These are phyloP conservation scores for Lichtheimia hyalospora DNA, from an alignment of 371 early-diverging fungal species.

Conservation along the genomic window DNA sequence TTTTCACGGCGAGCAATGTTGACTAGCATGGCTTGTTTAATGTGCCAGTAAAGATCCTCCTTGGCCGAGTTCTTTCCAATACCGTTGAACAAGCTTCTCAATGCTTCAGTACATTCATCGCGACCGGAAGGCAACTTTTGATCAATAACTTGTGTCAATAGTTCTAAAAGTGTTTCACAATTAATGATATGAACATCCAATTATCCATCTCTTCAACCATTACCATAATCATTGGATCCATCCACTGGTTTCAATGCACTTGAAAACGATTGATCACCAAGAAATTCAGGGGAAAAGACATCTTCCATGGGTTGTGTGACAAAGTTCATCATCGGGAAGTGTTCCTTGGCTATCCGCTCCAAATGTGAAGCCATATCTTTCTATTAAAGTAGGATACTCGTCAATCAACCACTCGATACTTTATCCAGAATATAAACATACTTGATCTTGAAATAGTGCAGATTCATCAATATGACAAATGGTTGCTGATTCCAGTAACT, in stretches of 20 bases:
- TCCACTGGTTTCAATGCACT: slow-evolving; percentile 21
- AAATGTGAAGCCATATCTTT: slow-evolving; percentile 25
- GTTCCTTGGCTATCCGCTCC: slow-evolving; percentile 26
- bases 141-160: too few species aligned
- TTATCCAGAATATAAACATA: slow-evolving; percentile 3
- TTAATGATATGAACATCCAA: too few species aligned
- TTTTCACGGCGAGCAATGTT: slow-evolving; percentile 37
- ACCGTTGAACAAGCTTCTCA: slow-evolving; percentile 31
- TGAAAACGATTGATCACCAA: slow-evolving; percentile 8
- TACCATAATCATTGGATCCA: slow-evolving; percentile 16
- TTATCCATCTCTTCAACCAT: too few species aligned
- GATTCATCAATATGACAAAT: slow-evolving; percentile 80
- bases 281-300: slow-evolving; percentile 28
- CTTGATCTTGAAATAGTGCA: slow-evolving; percentile 47
- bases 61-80: slow-evolving; percentile 56
- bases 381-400: slow-evolving; percentile 3
- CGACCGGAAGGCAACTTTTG: background rate
- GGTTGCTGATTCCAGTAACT: slow-evolving; percentile 51
- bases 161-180: too few species aligned
- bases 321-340: slow-evolving; percentile 28
- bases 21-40: slow-evolving; percentile 60
- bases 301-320: slow-evolving; percentile 31
- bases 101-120: slow-evolving; percentile 14
- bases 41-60: slow-evolving; percentile 58
- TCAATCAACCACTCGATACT: background rate